phyloP scores from a whole-genome alignment of 1,139 yeast genomes.

The Blastobotrys indianensis region DNA sequence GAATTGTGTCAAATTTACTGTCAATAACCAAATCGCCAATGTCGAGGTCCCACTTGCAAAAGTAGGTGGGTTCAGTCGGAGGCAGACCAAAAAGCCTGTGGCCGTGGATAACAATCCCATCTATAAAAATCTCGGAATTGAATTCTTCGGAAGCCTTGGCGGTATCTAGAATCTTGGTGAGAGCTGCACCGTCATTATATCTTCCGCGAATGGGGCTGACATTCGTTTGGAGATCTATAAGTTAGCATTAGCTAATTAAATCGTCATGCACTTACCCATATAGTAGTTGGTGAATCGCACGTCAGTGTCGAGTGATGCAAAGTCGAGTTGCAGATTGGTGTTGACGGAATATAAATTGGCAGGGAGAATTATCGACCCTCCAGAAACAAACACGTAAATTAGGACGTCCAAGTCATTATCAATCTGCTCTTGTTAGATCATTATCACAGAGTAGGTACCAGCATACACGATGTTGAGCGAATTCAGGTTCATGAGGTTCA shows the following conservation, averaged over 20 bases:
- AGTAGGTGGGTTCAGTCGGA: conserved; percentile 80
- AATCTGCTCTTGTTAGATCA: conserved; percentile 37
- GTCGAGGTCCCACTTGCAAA: conserved; percentile 83
- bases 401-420: conserved; percentile 76
- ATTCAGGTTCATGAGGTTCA: conserved; percentile 4
- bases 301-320: conserved; percentile 67
- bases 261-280: conserved; percentile 53
- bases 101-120: conserved; percentile 68
- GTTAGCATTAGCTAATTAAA: conserved; percentile 4
- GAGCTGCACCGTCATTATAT: conserved; percentile 18
- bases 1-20: conserved; percentile 46
- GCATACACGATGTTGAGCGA: conserved; percentile 18
- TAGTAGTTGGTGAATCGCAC: conserved; percentile 84
- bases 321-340: conserved; percentile 57
- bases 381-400: conserved; percentile 60
- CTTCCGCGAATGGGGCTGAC: conserved; percentile 35
- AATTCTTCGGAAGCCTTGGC: conserved; percentile 13
- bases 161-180: conserved; percentile 24
- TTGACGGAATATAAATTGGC: conserved; percentile 60
- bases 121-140: conserved; percentile 47
- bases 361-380: conserved; percentile 70
- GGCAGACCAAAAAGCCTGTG: conserved; percentile 92
- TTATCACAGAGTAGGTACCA: conserved; percentile 3
- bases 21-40: conserved; percentile 54
- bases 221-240: conserved; percentile 33